phyloP scores from a whole-genome alignment of 2,329 filamentous ascomycete genomes.

The Botrytis sinoallii region DNA sequence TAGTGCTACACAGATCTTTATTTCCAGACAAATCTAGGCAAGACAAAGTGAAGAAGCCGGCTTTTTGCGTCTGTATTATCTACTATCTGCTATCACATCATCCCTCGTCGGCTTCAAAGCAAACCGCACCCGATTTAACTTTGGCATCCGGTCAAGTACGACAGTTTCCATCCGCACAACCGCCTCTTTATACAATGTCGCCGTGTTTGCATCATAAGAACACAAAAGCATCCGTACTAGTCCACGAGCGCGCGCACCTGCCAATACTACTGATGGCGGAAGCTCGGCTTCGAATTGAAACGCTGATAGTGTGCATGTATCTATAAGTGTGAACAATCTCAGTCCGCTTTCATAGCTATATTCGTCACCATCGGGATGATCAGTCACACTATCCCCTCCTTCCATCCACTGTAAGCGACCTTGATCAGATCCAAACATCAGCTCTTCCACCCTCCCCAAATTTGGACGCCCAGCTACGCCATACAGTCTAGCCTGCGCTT shows the following conservation, averaged over 20 bases:
- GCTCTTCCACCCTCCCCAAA: constrained; percentile 30
- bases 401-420: constrained; percentile 30
- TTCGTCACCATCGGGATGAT: not conserved
- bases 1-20: not conserved
- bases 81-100: not conserved
- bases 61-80: not conserved
- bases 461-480: constrained; percentile 35
- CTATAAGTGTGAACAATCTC: constrained; percentile 37
- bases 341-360: not conserved
- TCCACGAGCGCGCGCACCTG: constrained; percentile 37
- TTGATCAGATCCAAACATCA: constrained; percentile 32
- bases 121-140: constrained; percentile 19
- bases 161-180: constrained; percentile 25
- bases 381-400: constrained; percentile 12
- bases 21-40: not conserved
- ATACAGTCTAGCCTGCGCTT: constrained; percentile 30
- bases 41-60: not conserved
- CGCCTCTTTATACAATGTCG: constrained; percentile 24
- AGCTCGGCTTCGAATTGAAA: constrained; percentile 36
- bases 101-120: not conserved
- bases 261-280: constrained; percentile 35
- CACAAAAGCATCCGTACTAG: constrained; percentile 37
- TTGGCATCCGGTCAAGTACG: constrained; percentile 21
- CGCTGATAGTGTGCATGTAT: constrained; percentile 36
- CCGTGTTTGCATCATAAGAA: constrained; percentile 26